Evolutionary conservation across 2,329 filamentous ascomycete species (phyloP).

Genomic region (Penicillium verrucosum): DNA sequence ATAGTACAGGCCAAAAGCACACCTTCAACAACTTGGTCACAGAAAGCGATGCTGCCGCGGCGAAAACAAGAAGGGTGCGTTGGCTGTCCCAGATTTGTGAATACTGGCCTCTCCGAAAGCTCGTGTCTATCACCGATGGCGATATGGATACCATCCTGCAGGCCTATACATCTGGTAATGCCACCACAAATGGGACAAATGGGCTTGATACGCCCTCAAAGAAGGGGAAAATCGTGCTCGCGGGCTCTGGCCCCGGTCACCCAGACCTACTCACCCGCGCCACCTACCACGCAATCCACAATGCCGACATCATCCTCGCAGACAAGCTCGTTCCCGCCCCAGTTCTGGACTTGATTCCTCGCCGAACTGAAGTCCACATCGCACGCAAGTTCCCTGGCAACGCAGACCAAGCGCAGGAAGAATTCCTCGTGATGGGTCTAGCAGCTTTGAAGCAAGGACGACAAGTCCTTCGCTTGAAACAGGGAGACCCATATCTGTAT

Average conservation of each 20-base stretch:
- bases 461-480: slow-evolving; percentile 84
- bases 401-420: slow-evolving; percentile 87
- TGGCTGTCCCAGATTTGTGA: slow-evolving; percentile 97
- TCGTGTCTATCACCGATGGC: slow-evolving; percentile 73
- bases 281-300: slow-evolving; percentile 48
- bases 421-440: slow-evolving; percentile 76
- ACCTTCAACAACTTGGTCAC: slow-evolving; percentile 79
- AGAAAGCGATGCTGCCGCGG: slow-evolving; percentile 68
- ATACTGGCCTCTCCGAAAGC: slow-evolving; percentile 87
- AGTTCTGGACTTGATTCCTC: slow-evolving; percentile 84
- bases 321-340: slow-evolving; percentile 64
- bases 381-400: slow-evolving; percentile 97
- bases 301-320: slow-evolving; percentile 49
- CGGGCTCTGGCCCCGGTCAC: slow-evolving; percentile 88
- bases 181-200: slow-evolving; percentile 15
- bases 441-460: slow-evolving; percentile 66
- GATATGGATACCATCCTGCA: slow-evolving; percentile 76
- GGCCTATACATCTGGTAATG: slow-evolving; percentile 55
- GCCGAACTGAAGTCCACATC: slow-evolving; percentile 83
- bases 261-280: slow-evolving; percentile 80
- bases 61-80: slow-evolving; percentile 77
- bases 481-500: slow-evolving; percentile 95
- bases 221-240: slow-evolving; percentile 74
- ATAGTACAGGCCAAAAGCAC: slow-evolving; percentile 60
- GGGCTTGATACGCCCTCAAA: slow-evolving; percentile 21